These are phyloP conservation scores for Colletotrichum sp. DNA, from an alignment of 2,329 filamentous ascomycete genomes.

Conservation along the genomic window DNA sequence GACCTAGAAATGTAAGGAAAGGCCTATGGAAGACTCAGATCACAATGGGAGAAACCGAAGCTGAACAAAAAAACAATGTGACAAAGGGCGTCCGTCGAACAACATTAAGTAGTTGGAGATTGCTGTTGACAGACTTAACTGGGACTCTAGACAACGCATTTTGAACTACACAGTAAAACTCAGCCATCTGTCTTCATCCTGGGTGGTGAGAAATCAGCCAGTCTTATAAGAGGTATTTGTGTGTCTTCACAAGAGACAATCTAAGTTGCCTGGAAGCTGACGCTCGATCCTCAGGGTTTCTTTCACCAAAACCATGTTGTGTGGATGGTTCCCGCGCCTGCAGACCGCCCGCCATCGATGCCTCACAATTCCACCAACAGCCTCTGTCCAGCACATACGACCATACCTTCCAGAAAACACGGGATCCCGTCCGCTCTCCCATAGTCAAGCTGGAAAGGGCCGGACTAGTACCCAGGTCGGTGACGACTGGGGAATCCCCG, in stretches of 20 bases:
- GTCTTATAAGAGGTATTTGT: neutral
- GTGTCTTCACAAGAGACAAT: neutral
- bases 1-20: too few relatives aligned
- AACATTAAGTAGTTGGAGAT: too few relatives aligned
- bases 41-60: too few relatives aligned
- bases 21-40: too few relatives aligned
- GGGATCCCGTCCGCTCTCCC: slow-evolving; percentile 24
- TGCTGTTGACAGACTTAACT: too few relatives aligned
- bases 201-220: neutral
- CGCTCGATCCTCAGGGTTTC: neutral
- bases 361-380: neutral
- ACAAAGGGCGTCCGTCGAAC: too few relatives aligned
- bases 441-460: slow-evolving; percentile 20
- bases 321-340: neutral
- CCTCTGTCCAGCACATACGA: slow-evolving; percentile 7
- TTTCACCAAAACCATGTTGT: neutral
- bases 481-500: slow-evolving; percentile 20
- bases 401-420: slow-evolving; percentile 19
- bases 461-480: slow-evolving; percentile 20
- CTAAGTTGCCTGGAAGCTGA: neutral
- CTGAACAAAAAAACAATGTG: too few relatives aligned
- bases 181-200: too few relatives aligned
- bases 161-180: too few relatives aligned
- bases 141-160: too few relatives aligned
- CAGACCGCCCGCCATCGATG: neutral